These are phyloP conservation scores for Diversispora eburnea DNA, from an alignment of 192 early-diverging fungal genomes.

Conservation along the genomic window DNA sequence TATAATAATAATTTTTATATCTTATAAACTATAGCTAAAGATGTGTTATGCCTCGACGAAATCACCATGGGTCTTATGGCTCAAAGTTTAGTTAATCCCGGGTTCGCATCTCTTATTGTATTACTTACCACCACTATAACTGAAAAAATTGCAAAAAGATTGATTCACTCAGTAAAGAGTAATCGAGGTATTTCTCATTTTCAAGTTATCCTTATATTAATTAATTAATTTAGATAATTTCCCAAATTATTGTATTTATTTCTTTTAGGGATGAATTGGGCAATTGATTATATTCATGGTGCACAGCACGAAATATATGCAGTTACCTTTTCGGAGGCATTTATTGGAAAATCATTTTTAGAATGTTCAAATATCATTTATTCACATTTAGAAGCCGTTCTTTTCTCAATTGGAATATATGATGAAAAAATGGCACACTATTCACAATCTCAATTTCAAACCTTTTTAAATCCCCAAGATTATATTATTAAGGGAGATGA, in stretches of 20 bases:
- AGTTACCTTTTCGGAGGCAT: slow-evolving; percentile 42
- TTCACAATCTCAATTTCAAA: neutral
- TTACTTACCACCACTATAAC: slow-evolving; percentile 66
- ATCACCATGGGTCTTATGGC: slow-evolving; percentile 66
- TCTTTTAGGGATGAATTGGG: slow-evolving; percentile 39
- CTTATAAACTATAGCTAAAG: slow-evolving; percentile 50
- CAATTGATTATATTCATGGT: slow-evolving; percentile 59
- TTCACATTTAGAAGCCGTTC: slow-evolving; percentile 50
- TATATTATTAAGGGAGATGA: slow-evolving; percentile 60
- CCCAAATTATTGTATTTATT: neutral
- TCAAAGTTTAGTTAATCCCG: slow-evolving; percentile 65
- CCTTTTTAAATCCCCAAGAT: slow-evolving; percentile 52
- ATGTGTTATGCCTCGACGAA: slow-evolving; percentile 70
- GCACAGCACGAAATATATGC: slow-evolving; percentile 65
- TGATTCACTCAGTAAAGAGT: slow-evolving; percentile 34
- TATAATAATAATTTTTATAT: neutral
- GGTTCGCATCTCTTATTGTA: slow-evolving; percentile 66
- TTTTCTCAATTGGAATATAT: slow-evolving; percentile 54
- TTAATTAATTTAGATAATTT: neutral
- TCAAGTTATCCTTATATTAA: too few relatives aligned
- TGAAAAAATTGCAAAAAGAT: slow-evolving; percentile 40
- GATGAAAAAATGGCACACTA: neutral
- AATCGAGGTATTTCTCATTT: slow-evolving; percentile 13
- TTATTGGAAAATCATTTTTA: slow-evolving; percentile 52
- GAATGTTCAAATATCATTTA: slow-evolving; percentile 56